Percentiles rank a stretch among this genome's conserved stretches.
These are phyloP conservation scores for Dinochytrium kinnereticum DNA, from an alignment of 371 early-diverging fungal genomes.

Conservation along the genomic window DNA sequence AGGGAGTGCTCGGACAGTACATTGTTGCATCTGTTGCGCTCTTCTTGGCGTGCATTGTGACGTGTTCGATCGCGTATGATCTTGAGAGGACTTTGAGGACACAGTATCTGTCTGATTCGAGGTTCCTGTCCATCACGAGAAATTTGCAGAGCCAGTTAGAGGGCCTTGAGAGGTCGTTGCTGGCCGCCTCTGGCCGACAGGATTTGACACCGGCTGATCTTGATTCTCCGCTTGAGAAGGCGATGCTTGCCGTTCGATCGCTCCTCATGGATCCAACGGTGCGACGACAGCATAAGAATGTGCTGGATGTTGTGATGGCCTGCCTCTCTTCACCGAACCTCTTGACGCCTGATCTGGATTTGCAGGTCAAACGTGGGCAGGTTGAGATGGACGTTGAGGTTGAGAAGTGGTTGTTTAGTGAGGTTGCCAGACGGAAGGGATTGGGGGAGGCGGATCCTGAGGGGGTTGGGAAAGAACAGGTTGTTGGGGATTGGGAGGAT, in stretches of 20 bases:
- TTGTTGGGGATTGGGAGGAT: background rate
- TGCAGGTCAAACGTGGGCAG: constrained; percentile 50
- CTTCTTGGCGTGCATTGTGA: constrained; percentile 41
- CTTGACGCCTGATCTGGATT: constrained; percentile 57
- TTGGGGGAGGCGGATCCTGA: constrained; percentile 11
- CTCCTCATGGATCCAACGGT: constrained; percentile 47
- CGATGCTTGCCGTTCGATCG: constrained; percentile 44
- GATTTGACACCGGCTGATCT: constrained; percentile 48
- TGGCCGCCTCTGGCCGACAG: constrained; percentile 18
- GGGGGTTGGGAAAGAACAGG: constrained; percentile 1
- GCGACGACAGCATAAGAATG: constrained; percentile 39
- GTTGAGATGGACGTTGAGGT: constrained; percentile 54
- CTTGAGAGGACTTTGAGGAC: constrained; percentile 45
- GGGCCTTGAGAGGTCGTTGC: constrained; percentile 39
- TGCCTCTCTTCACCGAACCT: constrained; percentile 50
- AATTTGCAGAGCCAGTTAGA: constrained; percentile 50
- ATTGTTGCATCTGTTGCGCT: constrained; percentile 40
- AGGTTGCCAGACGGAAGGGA: constrained; percentile 45
- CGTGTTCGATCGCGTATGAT: constrained; percentile 47
- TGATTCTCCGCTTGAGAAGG: constrained; percentile 60
- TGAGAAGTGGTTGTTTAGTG: constrained; percentile 57
- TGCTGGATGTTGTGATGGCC: constrained; percentile 48
- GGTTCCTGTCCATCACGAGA: constrained; percentile 43
- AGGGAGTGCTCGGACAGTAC: constrained; percentile 12
- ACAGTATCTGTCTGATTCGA: constrained; percentile 51